Evolutionary conservation across 768 basidiomycete genomes (phyloP), one percentile per base, ranked within the genome.

Genomic region (Naganishia antarctica): DNA sequence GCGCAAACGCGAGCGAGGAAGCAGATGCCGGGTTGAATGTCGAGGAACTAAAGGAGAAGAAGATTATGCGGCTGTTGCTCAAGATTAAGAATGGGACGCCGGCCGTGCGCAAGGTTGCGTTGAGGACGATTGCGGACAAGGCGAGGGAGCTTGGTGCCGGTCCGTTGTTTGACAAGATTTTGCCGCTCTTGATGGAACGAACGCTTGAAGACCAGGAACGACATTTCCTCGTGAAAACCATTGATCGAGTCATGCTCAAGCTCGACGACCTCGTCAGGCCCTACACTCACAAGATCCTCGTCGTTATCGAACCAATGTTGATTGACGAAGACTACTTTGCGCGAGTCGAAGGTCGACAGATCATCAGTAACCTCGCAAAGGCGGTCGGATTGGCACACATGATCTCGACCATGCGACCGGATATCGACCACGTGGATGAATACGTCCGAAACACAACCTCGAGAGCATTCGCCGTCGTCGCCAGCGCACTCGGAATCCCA

Each of bases 1-100:
- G 76, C 5, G 76, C 75, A 37, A 71, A 73, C n/a, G 74, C 74
- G 23, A 73, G 71, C 32, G 78, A 96, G 79, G 93, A 94, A 77
- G 91, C 97, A 71, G 96, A 98, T 79, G 89, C 87, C 1, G 86
- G 88, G 75, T 81, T 97, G 49, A 85, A 88, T 0, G 88, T 98
- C 8, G 96, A 98, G 53, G 96, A 99, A 81, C 89, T 98, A 86
- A 99, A 99, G 80, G 96, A 98, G 80, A 86, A 94, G 74, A 99
- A 98, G 79, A 98, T 98, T 71, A 97, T 98, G 93, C 87, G 96
- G 26, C 80, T 99, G 25, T 81, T 99, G 60, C 83, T 99, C 70
- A 98, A 98, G 80, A 98, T 99, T 80, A 98, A 99, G 82, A 99
- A 98, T 74, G 96, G 96, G 51, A 98, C 94, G 2, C 96, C 96